These are phyloP conservation scores for Debaryomycetaceae sp. DNA, from an alignment of 1,139 yeast species.

Conservation along the genomic window DNA sequence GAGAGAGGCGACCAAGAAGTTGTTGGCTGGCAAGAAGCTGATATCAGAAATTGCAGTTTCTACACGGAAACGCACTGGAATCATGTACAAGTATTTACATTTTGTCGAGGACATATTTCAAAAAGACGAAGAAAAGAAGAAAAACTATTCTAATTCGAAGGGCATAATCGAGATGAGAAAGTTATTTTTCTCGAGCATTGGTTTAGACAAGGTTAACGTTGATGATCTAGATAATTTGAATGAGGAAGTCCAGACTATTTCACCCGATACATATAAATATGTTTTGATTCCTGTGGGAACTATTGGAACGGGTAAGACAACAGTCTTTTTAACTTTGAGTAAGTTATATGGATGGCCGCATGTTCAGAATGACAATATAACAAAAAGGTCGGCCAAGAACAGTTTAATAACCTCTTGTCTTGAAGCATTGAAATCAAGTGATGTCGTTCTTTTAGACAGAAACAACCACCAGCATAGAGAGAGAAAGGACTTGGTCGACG, in stretches of 20 bases:
- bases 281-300: slow-evolving; percentile 82
- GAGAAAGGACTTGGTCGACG: slow-evolving; percentile 62
- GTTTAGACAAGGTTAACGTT: slow-evolving; percentile 28
- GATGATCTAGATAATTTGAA: slow-evolving; percentile 15
- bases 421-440: slow-evolving; percentile 26
- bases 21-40: slow-evolving; percentile 40
- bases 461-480: slow-evolving; percentile 76
- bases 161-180: slow-evolving; percentile 75
- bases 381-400: slow-evolving; percentile 45
- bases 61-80: slow-evolving; percentile 47
- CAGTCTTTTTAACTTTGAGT: slow-evolving; percentile 61
- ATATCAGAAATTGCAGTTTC: slow-evolving; percentile 40
- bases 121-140: slow-evolving; percentile 39
- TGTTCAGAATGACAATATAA: slow-evolving; percentile 81
- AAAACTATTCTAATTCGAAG: slow-evolving; percentile 50
- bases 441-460: slow-evolving; percentile 73
- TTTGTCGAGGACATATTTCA: slow-evolving; percentile 58
- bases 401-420: slow-evolving; percentile 52
- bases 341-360: slow-evolving; percentile 64
- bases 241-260: slow-evolving; percentile 8
- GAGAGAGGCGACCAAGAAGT: slow-evolving; percentile 76
- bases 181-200: slow-evolving; percentile 46
- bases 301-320: slow-evolving; percentile 94
- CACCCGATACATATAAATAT: slow-evolving; percentile 34
- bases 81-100: slow-evolving; percentile 65